Base-by-base conservation (phyloP, 2,329 filamentous ascomycete species). In the Talaromyces sp. region DNA sequence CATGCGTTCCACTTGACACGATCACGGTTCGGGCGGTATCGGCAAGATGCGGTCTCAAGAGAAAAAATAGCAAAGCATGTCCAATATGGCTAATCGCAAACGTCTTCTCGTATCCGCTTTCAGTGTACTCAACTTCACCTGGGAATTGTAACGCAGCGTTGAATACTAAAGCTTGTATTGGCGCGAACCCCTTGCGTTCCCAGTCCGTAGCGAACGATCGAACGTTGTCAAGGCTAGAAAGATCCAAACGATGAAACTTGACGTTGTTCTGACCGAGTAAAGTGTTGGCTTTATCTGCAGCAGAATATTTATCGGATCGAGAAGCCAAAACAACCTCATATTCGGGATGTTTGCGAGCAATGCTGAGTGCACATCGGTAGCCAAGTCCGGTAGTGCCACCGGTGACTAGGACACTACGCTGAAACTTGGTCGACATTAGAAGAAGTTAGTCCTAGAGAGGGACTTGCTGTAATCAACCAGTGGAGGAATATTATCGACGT, bases 11-110 rank as follows among this genome's bases (percentile, higher is more conserved):
- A 65, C 77, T 80, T 0, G 78, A 65, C 0, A 75, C 78, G 32
- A 83, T 62, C 17, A 83, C 70, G 47, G 84, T 72, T 0, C 80
- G 74, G 0, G 79, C 77, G 3, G 75, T 68, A 0, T 69, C 42
- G 3, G 75, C 75, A 9, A 84, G 70, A 55, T 73, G 56, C 0
- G 77, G 75, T 1, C 65, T 68, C 1, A 84, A 71, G 1, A 84
- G 76, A 57, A 79, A 77, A 67, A 83, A 82, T 0, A 84, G 74
- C 0, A 83, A 70, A 1, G 80, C 77, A 63, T 84, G 80, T 3
- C 81, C 81, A 51, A 83, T 72, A 63, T 84, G 81, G 62, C 75
- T 80, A 65, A 83, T 73, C 4, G 70, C 80, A 63, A 84, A 84
- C 1, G 78, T 82, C 36, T 70, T 68, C 65, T 84, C 82, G 47